Evolutionary conservation across 345 rosid species (phyloP).

Genomic region (Cardamine chenopodiifolia): DNA sequence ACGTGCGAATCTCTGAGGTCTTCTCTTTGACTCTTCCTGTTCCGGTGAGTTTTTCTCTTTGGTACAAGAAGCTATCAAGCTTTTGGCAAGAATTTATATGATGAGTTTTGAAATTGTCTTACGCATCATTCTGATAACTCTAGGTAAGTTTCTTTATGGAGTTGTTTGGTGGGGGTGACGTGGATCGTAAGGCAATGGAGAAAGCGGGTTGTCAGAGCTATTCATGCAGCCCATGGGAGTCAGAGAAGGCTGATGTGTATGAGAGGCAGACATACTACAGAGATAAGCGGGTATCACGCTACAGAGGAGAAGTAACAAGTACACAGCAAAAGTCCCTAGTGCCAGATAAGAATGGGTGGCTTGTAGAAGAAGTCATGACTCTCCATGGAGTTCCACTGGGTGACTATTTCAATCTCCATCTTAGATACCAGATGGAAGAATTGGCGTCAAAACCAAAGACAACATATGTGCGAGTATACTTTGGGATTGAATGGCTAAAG

Average conservation of each 20-base stretch:
- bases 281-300: slow-evolving; percentile 73
- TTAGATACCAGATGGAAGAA: slow-evolving; percentile 82
- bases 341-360: slow-evolving; percentile 73
- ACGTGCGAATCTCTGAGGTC: slow-evolving; percentile 79
- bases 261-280: slow-evolving; percentile 88
- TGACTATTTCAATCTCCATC: slow-evolving; percentile 85
- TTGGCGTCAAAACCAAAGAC: slow-evolving; percentile 56
- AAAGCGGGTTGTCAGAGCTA: slow-evolving; percentile 82
- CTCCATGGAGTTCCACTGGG: slow-evolving; percentile 93
- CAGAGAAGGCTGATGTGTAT: slow-evolving; percentile 71
- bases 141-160: slow-evolving; percentile 78
- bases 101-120: slow-evolving; percentile 9
- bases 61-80: neutral
- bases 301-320: slow-evolving; percentile 93
- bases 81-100: slow-evolving; percentile 2
- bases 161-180: slow-evolving; percentile 74
- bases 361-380: slow-evolving; percentile 88
- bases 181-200: slow-evolving; percentile 85
- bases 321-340: slow-evolving; percentile 80
- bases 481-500: slow-evolving; percentile 92
- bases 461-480: slow-evolving; percentile 59
- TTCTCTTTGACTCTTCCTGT: slow-evolving; percentile 61
- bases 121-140: slow-evolving; percentile 30
- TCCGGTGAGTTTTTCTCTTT: slow-evolving; percentile 58
- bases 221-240: slow-evolving; percentile 89